Conservation (phyloP, 1,284 basidiomycete genomes). For the Rhizoctonia solani region DNA sequence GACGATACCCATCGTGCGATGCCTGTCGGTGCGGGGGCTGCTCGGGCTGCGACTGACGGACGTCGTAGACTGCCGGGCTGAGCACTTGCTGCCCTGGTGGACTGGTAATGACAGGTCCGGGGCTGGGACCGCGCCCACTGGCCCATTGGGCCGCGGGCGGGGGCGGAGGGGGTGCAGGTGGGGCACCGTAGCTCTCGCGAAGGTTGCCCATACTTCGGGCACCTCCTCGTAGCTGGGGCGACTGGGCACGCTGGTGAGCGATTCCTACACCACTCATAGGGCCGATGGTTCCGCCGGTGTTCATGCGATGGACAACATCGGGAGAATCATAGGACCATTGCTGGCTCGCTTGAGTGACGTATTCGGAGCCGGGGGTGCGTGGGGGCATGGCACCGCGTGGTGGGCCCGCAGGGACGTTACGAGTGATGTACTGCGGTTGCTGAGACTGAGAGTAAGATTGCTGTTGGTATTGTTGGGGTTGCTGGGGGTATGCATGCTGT, state of each 20-base stretch:
- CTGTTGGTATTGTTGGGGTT: too few species aligned
- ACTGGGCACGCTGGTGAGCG: background rate
- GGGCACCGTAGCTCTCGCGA: background rate
- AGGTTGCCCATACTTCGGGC: constrained; percentile 25
- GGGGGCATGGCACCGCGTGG: constrained; percentile 23
- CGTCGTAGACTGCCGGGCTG: background rate
- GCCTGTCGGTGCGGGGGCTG: background rate
- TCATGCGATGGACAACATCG: background rate
- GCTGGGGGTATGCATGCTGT: background rate
- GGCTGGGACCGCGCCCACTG: constrained; percentile 20
- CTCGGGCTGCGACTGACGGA: background rate
- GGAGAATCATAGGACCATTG: background rate
- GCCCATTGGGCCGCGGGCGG: background rate
- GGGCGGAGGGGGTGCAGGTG: constrained; percentile 2
- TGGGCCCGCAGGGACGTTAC: constrained; percentile 8
- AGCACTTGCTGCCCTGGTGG: background rate
- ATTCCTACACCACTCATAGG: constrained; percentile 2
- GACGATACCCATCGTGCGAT: background rate
- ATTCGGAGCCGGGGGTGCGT: constrained; percentile 27
- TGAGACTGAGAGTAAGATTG: background rate
- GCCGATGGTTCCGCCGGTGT: background rate
- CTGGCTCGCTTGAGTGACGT: constrained; percentile 11
- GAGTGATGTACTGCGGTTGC: background rate
- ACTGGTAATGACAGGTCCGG: background rate
- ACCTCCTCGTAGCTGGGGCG: constrained; percentile 7